Conservation (phyloP, 352 stramenopile species). For the Phytophthora sp. region DNA sequence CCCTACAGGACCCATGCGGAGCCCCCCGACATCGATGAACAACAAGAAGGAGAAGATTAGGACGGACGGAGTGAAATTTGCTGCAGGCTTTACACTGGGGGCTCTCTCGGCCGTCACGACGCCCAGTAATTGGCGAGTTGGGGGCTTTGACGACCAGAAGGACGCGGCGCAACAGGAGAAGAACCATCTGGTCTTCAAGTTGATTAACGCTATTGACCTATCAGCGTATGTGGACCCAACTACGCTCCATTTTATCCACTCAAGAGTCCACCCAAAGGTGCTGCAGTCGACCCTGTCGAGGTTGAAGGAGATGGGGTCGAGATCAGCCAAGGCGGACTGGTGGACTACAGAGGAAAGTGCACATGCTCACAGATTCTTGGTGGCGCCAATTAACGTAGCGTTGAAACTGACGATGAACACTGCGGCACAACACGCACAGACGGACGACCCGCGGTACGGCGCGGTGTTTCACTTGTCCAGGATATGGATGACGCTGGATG, state of each 20-base stretch:
- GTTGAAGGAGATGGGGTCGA: slow-evolving; percentile 86
- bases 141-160: slow-evolving; percentile 63
- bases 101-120: slow-evolving; percentile 88
- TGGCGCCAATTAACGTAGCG: slow-evolving; percentile 80
- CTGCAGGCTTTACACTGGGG: slow-evolving; percentile 77
- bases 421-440: slow-evolving; percentile 69
- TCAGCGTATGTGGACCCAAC: slow-evolving; percentile 89
- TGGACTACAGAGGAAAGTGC: slow-evolving; percentile 76
- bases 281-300: slow-evolving; percentile 75
- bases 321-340: slow-evolving; percentile 64
- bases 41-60: slow-evolving; percentile 21
- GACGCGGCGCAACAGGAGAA: slow-evolving; percentile 37
- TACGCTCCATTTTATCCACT: slow-evolving; percentile 89
- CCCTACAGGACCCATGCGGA: slow-evolving; percentile 40
- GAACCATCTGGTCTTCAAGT: slow-evolving; percentile 83
- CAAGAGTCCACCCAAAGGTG: slow-evolving; percentile 75
- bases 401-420: slow-evolving; percentile 92
- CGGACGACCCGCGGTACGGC: slow-evolving; percentile 76
- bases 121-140: slow-evolving; percentile 83
- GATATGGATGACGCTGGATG: slow-evolving; percentile 74
- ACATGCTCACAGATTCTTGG: slow-evolving; percentile 82
- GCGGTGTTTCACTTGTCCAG: slow-evolving; percentile 83
- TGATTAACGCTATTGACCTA: slow-evolving; percentile 87
- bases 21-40: slow-evolving; percentile 27
- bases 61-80: slow-evolving; percentile 64